Base-by-base conservation (phyloP, 805 yeast genomes). In the Candida berthetii region DNA sequence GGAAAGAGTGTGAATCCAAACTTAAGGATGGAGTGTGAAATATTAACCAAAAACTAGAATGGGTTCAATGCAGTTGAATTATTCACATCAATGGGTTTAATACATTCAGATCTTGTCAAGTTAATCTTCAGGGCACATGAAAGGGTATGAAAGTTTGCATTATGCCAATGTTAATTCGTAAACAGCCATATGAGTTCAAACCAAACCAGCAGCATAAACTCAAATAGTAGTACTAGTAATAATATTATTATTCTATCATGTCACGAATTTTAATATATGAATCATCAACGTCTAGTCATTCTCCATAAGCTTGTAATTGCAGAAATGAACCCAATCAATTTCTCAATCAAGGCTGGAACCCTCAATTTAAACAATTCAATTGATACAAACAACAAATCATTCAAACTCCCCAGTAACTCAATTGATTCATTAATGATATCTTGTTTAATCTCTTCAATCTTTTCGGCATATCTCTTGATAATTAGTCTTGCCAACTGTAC, bases 301-400 rank as follows among this genome's bases (percentile, higher is more conserved):
- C 54, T 48, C 28, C 44, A 50, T n/a, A 48, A n/a, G 42, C 50
- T 50, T 41, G 43, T 46, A 7, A 41, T 31, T 10, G 48, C 46
- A 38, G 49, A 43, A 5, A 50, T 35, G 17, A 46, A 17, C 1
- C 48, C 48, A 7, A 48, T 36, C 2, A 48, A 15, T 35, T 38
- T 44, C 24, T 49, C 48, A 3, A 48, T 3, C 38, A 29, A 45
- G 10, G 34, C 34, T 27, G 47, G 47, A 3, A 50, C 25, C 15
- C 37, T 40, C 35, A 48, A 42, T 17, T 39, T 42, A 18, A 48
- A 48, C 5, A 48, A 17, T 25, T 50, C 54, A 18, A 48, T 39
- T 7, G 46, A 43, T 5, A 50, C 48, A 37, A 50, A 45, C 7
- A 45, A 22, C 14, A 50, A 39, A 41, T 50, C 54, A 37, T 43